A percentile compares a stretch with the other conserved stretches of the same genome.
Conservation (phyloP, 2,329 filamentous ascomycete species). For the Neofusicoccum laricinum region DNA sequence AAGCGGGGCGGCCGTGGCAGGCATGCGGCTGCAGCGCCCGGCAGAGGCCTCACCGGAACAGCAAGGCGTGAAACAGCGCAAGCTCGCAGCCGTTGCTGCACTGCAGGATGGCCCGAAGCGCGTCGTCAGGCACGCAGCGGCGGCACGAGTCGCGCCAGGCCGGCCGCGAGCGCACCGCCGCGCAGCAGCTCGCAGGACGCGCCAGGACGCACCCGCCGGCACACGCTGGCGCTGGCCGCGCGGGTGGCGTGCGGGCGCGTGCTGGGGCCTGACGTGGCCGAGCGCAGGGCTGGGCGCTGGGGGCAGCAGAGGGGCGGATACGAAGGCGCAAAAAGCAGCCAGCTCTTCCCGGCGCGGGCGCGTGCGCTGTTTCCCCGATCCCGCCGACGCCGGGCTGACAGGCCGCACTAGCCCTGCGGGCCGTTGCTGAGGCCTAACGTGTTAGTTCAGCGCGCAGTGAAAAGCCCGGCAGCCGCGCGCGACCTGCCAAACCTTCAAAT, state of each 20-base stretch:
- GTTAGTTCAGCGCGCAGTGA: not conserved
- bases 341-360: not conserved
- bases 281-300: not conserved
- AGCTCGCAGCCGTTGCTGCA: constrained; percentile 2
- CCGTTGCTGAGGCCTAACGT: not conserved
- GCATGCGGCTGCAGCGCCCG: not conserved
- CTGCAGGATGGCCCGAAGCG: constrained; percentile 8
- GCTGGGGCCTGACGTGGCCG: constrained; percentile 5
- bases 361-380: constrained; percentile 13
- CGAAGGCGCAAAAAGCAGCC: not conserved
- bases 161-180: not conserved
- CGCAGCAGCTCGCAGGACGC: not conserved
- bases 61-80: constrained; percentile 13
- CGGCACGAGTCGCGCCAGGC: not conserved
- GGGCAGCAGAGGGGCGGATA: not conserved
- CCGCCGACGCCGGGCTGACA: constrained; percentile 10
- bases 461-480: not conserved
- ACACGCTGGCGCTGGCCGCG: not conserved
- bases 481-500: constrained; percentile 1
- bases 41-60: constrained; percentile 8
- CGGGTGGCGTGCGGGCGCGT: not conserved
- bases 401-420: constrained; percentile 3
- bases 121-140: constrained; percentile 4
- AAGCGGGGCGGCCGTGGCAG: not conserved
- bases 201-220: not conserved